Evolutionary conservation across 768 basidiomycete species (phyloP).

Genomic region (Favolaschia claudopus): DNA sequence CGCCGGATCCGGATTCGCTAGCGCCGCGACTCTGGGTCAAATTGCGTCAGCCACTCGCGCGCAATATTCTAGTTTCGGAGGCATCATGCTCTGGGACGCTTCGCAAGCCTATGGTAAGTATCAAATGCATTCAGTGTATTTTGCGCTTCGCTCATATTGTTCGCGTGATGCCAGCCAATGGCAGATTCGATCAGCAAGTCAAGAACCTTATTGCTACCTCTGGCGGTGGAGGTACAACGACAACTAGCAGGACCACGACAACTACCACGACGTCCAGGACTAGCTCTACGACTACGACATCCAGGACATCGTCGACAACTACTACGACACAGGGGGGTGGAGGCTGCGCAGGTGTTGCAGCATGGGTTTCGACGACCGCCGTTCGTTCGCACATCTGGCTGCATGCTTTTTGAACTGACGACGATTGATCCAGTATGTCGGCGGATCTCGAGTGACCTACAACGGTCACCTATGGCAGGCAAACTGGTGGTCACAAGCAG

Average conservation of each 20-base stretch:
- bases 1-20: slow-evolving; percentile 61
- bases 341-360: slow-evolving; percentile 40
- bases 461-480: slow-evolving; percentile 47
- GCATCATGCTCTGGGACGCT: slow-evolving; percentile 53
- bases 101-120: slow-evolving; percentile 20
- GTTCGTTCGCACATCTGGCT: slow-evolving; percentile 32
- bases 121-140: background rate
- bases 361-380: slow-evolving; percentile 37
- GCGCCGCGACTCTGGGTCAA: slow-evolving; percentile 48
- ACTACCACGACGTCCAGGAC: slow-evolving; percentile 14
- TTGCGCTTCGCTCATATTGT: background rate
- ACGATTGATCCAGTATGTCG: slow-evolving; percentile 39
- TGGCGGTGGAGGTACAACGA: slow-evolving; percentile 24
- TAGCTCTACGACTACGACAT: slow-evolving; percentile 24
- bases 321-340: slow-evolving; percentile 22
- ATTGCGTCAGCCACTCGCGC: slow-evolving; percentile 53
- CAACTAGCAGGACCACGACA: slow-evolving; percentile 23
- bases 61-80: slow-evolving; percentile 67
- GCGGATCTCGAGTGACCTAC: slow-evolving; percentile 41
- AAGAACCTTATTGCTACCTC: slow-evolving; percentile 41
- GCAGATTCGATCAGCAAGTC: slow-evolving; percentile 38
- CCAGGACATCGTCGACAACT: slow-evolving; percentile 24
- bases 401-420: background rate
- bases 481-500: slow-evolving; percentile 41
- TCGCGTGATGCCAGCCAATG: slow-evolving; percentile 40